Percentiles rank a stretch among this genome's conserved stretches.
Evolutionary conservation across 2,329 filamentous ascomycete species (phyloP).

Genomic region (Didymella sp.): DNA sequence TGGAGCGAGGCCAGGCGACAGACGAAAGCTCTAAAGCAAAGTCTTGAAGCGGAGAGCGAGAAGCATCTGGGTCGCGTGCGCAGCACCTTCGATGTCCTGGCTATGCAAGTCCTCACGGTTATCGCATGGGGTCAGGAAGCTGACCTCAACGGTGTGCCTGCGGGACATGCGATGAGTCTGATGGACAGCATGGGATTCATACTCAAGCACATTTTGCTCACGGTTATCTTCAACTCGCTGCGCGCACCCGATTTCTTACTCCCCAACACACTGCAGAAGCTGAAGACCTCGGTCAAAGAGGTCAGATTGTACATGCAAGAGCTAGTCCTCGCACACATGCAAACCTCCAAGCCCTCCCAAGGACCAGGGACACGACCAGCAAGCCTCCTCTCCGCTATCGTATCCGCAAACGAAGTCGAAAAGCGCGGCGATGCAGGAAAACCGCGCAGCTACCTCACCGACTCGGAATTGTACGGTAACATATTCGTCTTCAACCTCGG

Average conservation of each 20-base stretch:
- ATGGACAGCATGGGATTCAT: conserved; percentile 29
- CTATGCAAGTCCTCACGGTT: conserved; percentile 26
- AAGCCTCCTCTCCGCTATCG: conserved; percentile 37
- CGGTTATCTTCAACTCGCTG: conserved; percentile 22
- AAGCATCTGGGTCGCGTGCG: conserved; percentile 8
- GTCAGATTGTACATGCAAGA: conserved; percentile 30
- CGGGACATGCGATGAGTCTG: conserved; percentile 24
- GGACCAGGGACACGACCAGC: conserved; percentile 1
- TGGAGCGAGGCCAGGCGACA: conserved; percentile 24
- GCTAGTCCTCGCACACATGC: conserved; percentile 23
- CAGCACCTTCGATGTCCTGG: conserved; percentile 24
- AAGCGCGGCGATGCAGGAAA: conserved; percentile 17
- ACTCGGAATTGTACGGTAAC: conserved; percentile 58
- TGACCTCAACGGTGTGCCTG: conserved; percentile 7
- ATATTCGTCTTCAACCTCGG: conserved; percentile 59
- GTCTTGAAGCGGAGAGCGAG: not conserved
- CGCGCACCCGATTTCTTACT: conserved; percentile 25
- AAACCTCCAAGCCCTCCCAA: conserved; percentile 9
- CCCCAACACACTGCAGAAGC: conserved; percentile 13
- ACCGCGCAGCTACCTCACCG: conserved; percentile 13
- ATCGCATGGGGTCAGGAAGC: conserved; percentile 27
- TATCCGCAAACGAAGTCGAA: conserved; percentile 27
- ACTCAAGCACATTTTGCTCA: conserved; percentile 25
- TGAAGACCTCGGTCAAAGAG: conserved; percentile 23
- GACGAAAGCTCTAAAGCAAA: conserved; percentile 8